phyloP scores from a whole-genome alignment of 2,329 filamentous ascomycete species.

The Fusarium sp. region DNA sequence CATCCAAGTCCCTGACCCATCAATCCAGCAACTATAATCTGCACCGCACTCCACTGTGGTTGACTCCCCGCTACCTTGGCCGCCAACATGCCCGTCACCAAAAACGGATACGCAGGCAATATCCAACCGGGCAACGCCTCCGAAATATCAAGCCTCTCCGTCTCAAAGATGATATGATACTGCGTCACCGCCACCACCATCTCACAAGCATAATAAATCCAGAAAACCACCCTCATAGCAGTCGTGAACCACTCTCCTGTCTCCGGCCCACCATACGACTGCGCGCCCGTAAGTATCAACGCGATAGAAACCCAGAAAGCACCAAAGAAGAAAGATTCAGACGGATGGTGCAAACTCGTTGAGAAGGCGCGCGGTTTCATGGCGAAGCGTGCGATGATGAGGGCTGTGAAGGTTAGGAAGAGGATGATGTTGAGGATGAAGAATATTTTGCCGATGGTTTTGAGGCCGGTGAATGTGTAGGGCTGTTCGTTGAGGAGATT shows the following conservation, averaged over 20 bases:
- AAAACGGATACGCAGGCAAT: conserved; percentile 16
- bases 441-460: conserved; percentile 17
- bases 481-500: conserved; percentile 15
- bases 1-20: conserved; percentile 18
- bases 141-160: background rate
- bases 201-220: conserved; percentile 27
- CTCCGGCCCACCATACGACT: conserved; percentile 10
- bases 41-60: conserved; percentile 10
- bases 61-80: conserved; percentile 6
- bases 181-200: conserved; percentile 10
- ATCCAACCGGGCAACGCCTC: conserved; percentile 14
- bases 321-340: conserved; percentile 15
- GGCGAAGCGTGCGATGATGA: background rate
- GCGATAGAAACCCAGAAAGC: conserved; percentile 18
- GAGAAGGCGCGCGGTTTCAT: conserved; percentile 13
- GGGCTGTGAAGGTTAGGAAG: background rate
- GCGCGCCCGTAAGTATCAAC: conserved; percentile 7
- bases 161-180: conserved; percentile 18
- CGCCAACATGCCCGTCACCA: conserved; percentile 16
- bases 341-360: conserved; percentile 15
- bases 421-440: conserved; percentile 15
- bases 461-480: background rate
- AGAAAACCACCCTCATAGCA: background rate
- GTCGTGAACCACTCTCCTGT: conserved; percentile 2
- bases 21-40: conserved; percentile 14